Percentiles rank a stretch among this genome's conserved stretches.
phyloP scores from a whole-genome alignment of 305 asterid genomes.

The Rubia balearica region DNA sequence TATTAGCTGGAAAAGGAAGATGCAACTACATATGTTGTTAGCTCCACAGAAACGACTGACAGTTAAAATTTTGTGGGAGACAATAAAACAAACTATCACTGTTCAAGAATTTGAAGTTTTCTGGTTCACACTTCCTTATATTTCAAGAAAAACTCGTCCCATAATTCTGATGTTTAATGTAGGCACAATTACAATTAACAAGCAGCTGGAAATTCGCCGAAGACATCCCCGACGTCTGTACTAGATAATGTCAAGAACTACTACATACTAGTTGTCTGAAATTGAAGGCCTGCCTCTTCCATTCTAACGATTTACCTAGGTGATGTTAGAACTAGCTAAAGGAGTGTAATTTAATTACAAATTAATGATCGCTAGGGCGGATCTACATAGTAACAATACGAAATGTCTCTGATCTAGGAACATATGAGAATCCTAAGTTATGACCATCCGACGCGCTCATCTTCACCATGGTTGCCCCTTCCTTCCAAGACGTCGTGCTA shows the following conservation, averaged over 20 bases:
- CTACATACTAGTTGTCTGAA: background rate
- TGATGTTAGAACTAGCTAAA: background rate
- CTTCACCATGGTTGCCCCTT: conserved; percentile 74
- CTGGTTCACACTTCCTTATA: background rate
- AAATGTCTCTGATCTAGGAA: background rate
- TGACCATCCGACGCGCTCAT: conserved; percentile 6
- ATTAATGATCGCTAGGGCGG: background rate
- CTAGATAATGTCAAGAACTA: background rate
- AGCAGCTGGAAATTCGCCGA: background rate
- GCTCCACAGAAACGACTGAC: conserved; percentile 3
- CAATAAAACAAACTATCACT: background rate
- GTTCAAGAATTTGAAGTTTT: background rate
- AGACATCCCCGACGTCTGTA: background rate
- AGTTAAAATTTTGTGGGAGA: background rate
- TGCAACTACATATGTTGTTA: background rate
- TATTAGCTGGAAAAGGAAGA: background rate
- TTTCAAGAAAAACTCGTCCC: background rate
- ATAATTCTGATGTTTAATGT: too few relatives aligned
- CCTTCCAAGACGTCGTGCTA: conserved; percentile 88
- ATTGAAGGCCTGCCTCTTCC: background rate
- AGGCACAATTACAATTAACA: background rate
- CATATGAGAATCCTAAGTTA: background rate
- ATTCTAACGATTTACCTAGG: background rate
- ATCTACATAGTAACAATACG: conserved; percentile 2
- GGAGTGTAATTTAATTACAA: conserved; percentile 2